Evolutionary conservation across 164 flowering plant species (phyloP), one percentile per base, ranked within the genome.

Genomic region (Vitis rupestris): DNA sequence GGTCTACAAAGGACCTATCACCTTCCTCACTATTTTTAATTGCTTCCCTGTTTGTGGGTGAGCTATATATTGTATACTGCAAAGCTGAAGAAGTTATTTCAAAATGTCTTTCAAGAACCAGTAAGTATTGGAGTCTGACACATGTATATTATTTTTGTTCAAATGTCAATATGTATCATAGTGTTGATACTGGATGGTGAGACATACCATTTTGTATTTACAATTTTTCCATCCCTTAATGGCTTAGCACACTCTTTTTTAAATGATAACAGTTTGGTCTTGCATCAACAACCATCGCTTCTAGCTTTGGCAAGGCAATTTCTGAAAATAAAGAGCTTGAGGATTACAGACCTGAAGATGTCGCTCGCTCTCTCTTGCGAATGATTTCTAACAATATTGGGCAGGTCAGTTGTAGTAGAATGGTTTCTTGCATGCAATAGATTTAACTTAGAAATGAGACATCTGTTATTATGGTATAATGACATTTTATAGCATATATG

Each of bases 331-430:
- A 86, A 76, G 87, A 83, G 64, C 86, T 83, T 64, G 82, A 83
- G 63, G 87, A 89, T 59, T 87, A 82, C 80, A 82, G 70, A 58
- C 74, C 85, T 74, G 91, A 89, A 76, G 94, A 89, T 74, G n/a
- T 89, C 0, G 70, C 91, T 14, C 70, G 90, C 52, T 87, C 94
- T 27, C 86, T 89, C 49, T 65, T 89, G 19, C 71, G 94, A 73
- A 76, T 87, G 87, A 84, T 89, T 27, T 87, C 91, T 47, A 87
- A 89, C 63, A 87, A 89, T 58, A 79, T 89, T 71, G 94, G 87
- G 44, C 94, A 89, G 88, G 94, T 87, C 27, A 76, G 72, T 68
- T 68, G 19, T 15, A 37, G 11, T 51, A 9, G 8, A 9, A 23
- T 54, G 19, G 16, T 47, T 51, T 13, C 50, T 63, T 50, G 63